A percentile compares a stretch with the other conserved stretches of the same genome.
These are phyloP conservation scores for Boletus speciosus DNA, from an alignment of 768 basidiomycete genomes.

Conservation along the genomic window DNA sequence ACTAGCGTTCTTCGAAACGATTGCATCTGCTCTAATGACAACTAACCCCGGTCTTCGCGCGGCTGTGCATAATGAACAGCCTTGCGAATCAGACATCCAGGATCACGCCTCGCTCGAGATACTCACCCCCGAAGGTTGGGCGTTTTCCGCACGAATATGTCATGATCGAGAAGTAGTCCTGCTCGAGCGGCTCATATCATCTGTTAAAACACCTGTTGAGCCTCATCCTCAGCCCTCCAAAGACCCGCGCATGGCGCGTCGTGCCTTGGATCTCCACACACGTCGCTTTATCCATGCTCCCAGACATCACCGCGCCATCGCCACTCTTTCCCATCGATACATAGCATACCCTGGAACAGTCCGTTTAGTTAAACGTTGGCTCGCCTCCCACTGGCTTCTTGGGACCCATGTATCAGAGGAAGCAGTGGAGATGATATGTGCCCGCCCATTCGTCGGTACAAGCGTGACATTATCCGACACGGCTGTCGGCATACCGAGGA, in stretches of 20 bases:
- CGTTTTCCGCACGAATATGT: constrained; percentile 80
- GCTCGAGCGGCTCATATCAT: constrained; percentile 61
- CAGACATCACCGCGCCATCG: constrained; percentile 80
- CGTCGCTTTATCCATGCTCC: constrained; percentile 79
- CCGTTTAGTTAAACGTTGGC: constrained; percentile 89
- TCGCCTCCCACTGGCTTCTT: constrained; percentile 86
- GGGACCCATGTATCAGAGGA: constrained; percentile 70
- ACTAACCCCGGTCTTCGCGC: constrained; percentile 50
- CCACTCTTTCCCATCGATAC: constrained; percentile 74
- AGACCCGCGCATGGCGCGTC: constrained; percentile 53
- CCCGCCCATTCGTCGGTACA: constrained; percentile 66
- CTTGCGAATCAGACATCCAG: constrained; percentile 50
- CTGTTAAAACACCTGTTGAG: constrained; percentile 30
- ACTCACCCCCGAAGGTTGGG: constrained; percentile 78
- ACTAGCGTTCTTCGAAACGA: constrained; percentile 82
- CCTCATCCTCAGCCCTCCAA: constrained; percentile 17
- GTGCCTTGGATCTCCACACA: constrained; percentile 56
- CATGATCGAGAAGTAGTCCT: constrained; percentile 82
- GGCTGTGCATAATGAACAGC: constrained; percentile 54
- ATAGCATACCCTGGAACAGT: constrained; percentile 81
- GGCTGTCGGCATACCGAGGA: constrained; percentile 54
- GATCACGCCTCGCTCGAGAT: constrained; percentile 77
- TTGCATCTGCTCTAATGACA: constrained; percentile 64
- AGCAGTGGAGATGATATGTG: constrained; percentile 82
- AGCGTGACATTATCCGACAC: constrained; percentile 31